Conservation (phyloP, 1,284 basidiomycete species). For the Irpex sp. region DNA sequence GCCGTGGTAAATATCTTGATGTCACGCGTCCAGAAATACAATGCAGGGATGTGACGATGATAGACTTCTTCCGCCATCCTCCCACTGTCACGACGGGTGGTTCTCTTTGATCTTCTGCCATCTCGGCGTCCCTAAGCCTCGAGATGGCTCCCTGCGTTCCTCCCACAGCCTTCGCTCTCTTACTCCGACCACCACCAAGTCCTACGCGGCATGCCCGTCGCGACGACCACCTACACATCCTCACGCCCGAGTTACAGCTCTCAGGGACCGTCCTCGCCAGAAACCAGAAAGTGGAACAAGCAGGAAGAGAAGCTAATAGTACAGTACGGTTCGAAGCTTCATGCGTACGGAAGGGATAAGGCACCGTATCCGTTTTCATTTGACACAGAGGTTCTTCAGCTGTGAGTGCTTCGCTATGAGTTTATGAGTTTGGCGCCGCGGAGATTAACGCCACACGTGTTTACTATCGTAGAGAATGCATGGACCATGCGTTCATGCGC, state of each 20-base stretch:
- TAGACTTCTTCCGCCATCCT: not conserved
- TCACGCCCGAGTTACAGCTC: constrained; percentile 22
- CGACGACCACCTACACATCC: constrained; percentile 17
- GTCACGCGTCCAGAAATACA: not conserved
- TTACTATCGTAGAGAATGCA: constrained; percentile 34
- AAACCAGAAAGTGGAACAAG: constrained; percentile 52
- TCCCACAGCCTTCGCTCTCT: constrained; percentile 5
- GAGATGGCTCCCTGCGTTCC: constrained; percentile 10
- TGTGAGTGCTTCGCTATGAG: constrained; percentile 38
- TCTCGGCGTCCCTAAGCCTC: constrained; percentile 1
- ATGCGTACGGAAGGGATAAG: constrained; percentile 66
- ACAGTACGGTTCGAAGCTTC: constrained; percentile 60
- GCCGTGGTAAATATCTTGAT: not conserved
- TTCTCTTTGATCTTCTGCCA: constrained; percentile 14
- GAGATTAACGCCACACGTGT: not conserved
- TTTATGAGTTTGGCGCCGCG: not conserved
- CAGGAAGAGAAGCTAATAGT: constrained; percentile 56
- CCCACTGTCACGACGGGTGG: not conserved
- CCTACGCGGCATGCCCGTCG: constrained; percentile 9
- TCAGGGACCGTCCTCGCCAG: constrained; percentile 25
- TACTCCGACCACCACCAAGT: constrained; percentile 3
- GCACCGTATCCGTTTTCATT: constrained; percentile 70
- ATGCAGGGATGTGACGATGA: not conserved
- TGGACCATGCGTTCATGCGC: constrained; percentile 52
- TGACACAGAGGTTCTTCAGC: constrained; percentile 58